Percentiles rank a stretch among this genome's conserved stretches.
Conservation (phyloP, 768 basidiomycete genomes). For the Neoboletus brunneissimus region DNA sequence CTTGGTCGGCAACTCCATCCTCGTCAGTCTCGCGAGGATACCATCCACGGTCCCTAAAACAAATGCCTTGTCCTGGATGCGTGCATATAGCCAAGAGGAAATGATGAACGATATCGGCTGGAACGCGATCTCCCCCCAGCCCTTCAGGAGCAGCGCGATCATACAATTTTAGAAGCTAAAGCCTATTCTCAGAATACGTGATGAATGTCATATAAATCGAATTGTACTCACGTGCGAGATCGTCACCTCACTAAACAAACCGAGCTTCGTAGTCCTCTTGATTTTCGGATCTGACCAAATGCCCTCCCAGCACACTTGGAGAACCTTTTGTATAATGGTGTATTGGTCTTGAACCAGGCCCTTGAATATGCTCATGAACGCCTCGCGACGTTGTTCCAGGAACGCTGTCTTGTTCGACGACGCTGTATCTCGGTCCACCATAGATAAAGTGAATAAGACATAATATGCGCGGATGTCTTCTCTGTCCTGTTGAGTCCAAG, state of each 20-base stretch:
- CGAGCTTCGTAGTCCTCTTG: conserved; percentile 67
- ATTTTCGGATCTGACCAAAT: conserved; percentile 74
- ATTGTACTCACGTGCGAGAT: conserved; percentile 55
- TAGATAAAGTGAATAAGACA: conserved; percentile 69
- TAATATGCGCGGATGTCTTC: conserved; percentile 80
- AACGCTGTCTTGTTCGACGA: conserved; percentile 59
- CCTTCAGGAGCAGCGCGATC: conserved; percentile 53
- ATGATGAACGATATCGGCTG: conserved; percentile 80
- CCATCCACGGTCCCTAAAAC: conserved; percentile 89
- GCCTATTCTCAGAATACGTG: background rate
- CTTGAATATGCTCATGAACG: conserved; percentile 69
- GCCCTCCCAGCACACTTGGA: conserved; percentile 75
- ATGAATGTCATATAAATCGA: background rate
- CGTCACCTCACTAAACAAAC: conserved; percentile 64
- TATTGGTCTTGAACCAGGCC: conserved; percentile 67
- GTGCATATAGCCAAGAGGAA: conserved; percentile 85
- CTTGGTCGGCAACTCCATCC: conserved; percentile 37
- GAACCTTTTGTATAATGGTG: conserved; percentile 53
- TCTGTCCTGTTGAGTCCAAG: conserved; percentile 1
- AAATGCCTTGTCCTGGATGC: conserved; percentile 77
- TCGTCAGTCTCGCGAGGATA: conserved; percentile 67
- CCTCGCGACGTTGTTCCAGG: conserved; percentile 67
- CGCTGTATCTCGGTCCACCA: conserved; percentile 50
- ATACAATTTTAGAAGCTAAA: conserved; percentile 72
- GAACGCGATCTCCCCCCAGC: conserved; percentile 49